Base-by-base conservation (phyloP, 163 green algal genomes). In the Volvox carteri region DNA sequence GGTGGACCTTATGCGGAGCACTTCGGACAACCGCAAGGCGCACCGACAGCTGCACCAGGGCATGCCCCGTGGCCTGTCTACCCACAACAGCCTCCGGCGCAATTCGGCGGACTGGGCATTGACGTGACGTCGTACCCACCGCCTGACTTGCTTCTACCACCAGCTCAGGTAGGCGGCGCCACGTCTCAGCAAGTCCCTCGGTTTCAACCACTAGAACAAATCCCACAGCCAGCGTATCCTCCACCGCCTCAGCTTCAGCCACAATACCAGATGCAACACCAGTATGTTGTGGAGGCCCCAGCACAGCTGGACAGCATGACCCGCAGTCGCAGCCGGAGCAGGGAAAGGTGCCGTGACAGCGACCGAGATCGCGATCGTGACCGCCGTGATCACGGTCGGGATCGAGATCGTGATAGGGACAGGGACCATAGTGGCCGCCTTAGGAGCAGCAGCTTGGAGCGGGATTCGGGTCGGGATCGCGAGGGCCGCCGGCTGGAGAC, bases 381-480 rank as follows among this genome's bases (percentile, higher is more conserved):
- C 72, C 21, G 72, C 54, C 58, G 54, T 39, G 78, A n/a, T n/a
- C 54, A 23, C 28, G 54, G 65, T 46, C 14, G 78, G 58, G 78
- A 86, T 9, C 79, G 60, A 0, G 76, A 85, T 9, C 52, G 76
- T 54, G 78, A 85, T n/a, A 75, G 78, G 39, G 78, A 86, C 25
- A 25, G 78, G 37, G 78, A 86, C 28, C 42, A 80, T 25, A 60
- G 54, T 8, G n/a, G 35, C 39, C 78, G 78, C 1, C 25, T 42
- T 37, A 28, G 9, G 19, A 75, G 56, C 78, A 74, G 78, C 39
- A 58, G 37, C 39, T 21, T 42, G 7, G 78, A 86, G 23, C 25
- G 35, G 23, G 77, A 72, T 4, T n/a, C 23, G 35, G 77, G 39
- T 68, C 72, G 72, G 46, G 74, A 65, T 8, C 44, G 46, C 3